A percentile compares a stretch with the other conserved stretches of the same genome.
These are phyloP conservation scores for Fulvia fulva DNA, from an alignment of 2,329 filamentous ascomycete species.

Conservation along the genomic window DNA sequence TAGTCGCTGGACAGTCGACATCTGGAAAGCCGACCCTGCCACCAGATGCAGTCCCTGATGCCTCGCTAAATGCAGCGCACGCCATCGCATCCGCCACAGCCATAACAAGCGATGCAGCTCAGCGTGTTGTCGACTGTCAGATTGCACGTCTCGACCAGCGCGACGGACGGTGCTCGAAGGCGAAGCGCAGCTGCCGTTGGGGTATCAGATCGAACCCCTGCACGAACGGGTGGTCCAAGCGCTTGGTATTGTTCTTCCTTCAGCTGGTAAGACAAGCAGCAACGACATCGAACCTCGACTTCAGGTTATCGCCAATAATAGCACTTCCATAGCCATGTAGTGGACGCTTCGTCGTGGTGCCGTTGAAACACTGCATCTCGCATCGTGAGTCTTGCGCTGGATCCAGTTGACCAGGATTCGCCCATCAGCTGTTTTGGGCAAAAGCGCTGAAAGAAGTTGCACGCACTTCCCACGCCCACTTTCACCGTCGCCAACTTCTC, in stretches of 20 bases:
- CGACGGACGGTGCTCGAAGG: background rate
- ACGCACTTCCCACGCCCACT: background rate
- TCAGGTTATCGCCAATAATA: background rate
- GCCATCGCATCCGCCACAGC: too few species aligned
- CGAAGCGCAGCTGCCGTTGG: background rate
- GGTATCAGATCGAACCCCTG: conserved; percentile 5
- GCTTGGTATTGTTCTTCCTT: conserved; percentile 8
- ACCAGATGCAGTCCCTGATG: too few species aligned
- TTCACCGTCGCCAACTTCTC: background rate
- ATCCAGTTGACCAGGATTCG: background rate
- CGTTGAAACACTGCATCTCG: background rate
- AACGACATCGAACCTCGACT: background rate
- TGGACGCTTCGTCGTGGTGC: background rate
- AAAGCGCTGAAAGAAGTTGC: background rate
- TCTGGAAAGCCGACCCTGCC: too few species aligned
- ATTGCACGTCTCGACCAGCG: too few species aligned
- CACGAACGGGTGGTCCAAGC: background rate
- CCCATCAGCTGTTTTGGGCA: background rate
- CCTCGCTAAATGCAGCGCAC: too few species aligned
- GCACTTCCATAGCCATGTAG: background rate
- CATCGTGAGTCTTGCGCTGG: background rate
- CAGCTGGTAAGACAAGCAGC: background rate
- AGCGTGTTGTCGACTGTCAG: too few species aligned
- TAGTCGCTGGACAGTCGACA: too few species aligned
- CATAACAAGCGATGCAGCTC: too few species aligned